A percentile compares a stretch with the other conserved stretches of the same genome.
Conservation (phyloP, 495 filamentous ascomycete genomes). For the Cercophora samala region DNA sequence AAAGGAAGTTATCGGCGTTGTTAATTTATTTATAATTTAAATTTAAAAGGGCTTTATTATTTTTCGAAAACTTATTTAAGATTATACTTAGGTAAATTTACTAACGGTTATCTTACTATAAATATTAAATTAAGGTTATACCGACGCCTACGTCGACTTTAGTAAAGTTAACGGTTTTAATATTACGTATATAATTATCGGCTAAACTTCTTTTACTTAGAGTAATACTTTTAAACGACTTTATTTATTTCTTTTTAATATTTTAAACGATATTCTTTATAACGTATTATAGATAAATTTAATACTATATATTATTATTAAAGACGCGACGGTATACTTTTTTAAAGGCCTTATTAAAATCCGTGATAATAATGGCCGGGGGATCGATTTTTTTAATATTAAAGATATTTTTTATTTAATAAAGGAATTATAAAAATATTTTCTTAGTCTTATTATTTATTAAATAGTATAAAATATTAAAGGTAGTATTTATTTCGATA, state of each 20-base stretch:
- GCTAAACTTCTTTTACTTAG: conserved; percentile 3
- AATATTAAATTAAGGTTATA: no score
- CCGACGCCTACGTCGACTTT: no score
- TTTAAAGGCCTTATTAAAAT: no score
- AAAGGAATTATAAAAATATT: no score
- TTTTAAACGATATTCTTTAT: conserved; percentile 16
- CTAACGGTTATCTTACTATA: no score
- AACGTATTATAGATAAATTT: conserved; percentile 18
- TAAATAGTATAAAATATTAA: conserved; percentile 7
- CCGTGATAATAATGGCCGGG: not conserved
- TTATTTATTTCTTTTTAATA: conserved; percentile 14
- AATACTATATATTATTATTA: conserved; percentile 9
- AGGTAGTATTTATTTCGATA: conserved; percentile 1
- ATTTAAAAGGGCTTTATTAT: no score
- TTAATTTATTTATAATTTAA: no score
- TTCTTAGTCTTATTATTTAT: not conserved
- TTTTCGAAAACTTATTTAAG: no score
- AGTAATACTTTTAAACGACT: conserved; percentile 2
- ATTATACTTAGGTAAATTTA: no score
- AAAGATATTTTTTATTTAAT: not conserved
- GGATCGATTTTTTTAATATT: conserved; percentile 4
- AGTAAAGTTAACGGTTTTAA: no score
- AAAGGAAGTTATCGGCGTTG: no score
- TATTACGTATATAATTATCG: not conserved
- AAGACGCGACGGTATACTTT: not conserved